Base-by-base conservation (phyloP, 257 asterid species). In the Misopates orontium region DNA sequence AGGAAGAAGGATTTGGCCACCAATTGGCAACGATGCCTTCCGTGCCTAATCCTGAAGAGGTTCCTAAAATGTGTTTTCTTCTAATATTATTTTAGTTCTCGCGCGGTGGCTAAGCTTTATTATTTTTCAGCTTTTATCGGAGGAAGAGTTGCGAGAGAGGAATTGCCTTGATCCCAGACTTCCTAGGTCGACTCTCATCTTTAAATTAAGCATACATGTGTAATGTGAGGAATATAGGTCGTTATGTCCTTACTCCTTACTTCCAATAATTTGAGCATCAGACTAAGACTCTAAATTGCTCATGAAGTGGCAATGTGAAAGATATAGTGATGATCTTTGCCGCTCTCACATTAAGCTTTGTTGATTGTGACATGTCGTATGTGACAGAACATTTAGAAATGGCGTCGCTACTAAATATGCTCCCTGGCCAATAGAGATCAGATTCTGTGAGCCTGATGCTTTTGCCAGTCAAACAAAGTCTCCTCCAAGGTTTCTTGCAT, bases 361-460 rank as follows among this genome's bases (percentile, higher is more conserved):
- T 9, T 5, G 8, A 36, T 24, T 72, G 57, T 50, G 31, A n/a
- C 57, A 31, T 39, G n/a, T 18, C 48, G 57, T 60, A 62, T 80
- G 67, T 69, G 19, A 64, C 92, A 90, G 97, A 92, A 84, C 83
- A 60, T 90, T 87, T 66, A 83, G 97, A 60, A 93, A 87, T 87
- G 83, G 80, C 80, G 95, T 86, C 25, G 97, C 97, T 19, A 75
- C 79, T 63, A 64, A 79, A 19, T 85, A 86, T 78, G 62, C 81
- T 47, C 95, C 92, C 66, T 93, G 99, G 99, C 99, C 99, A 62
- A 70, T 90, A 49, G 99, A 93, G 73, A 80, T 93, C 70, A 85
- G 96, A 71, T 93, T 90, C 72, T 90, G 97, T 56, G 85, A 80
- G 73, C 90, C 95, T 70, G 82, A 75, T 82, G 84, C 77, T 58